Conservation (phyloP, 108 stramenopile species). For the Cyclostephanos invisitatus region DNA sequence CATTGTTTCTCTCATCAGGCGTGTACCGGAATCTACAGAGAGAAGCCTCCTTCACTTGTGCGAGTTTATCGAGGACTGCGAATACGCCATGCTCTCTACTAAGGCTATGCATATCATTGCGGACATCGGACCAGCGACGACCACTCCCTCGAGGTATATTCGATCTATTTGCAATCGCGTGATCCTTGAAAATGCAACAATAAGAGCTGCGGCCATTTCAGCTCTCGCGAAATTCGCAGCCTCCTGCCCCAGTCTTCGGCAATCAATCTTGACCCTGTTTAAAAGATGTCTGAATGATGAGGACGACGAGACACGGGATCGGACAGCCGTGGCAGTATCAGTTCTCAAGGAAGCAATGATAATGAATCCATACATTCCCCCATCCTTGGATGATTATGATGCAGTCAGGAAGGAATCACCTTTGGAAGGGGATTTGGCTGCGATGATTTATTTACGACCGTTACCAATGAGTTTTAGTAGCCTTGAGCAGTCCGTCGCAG, state of each 20-base stretch:
- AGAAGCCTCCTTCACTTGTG: constrained; percentile 81
- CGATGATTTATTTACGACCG: constrained; percentile 58
- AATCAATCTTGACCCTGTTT: constrained; percentile 72
- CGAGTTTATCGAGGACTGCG: constrained; percentile 95
- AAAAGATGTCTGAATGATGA: constrained; percentile 77
- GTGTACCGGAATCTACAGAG: constrained; percentile 81
- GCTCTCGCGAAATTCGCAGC: constrained; percentile 86
- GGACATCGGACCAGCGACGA: constrained; percentile 66
- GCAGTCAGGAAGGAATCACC: constrained; percentile 41
- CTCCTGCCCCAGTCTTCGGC: constrained; percentile 66
- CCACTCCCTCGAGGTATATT: constrained; percentile 78
- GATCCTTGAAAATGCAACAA: constrained; percentile 80
- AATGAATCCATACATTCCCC: constrained; percentile 31
- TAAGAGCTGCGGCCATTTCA: constrained; percentile 87
- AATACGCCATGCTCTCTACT: constrained; percentile 75
- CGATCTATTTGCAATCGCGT: constrained; percentile 92
- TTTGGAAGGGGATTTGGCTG: constrained; percentile 37
- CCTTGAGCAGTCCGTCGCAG: constrained; percentile 67
- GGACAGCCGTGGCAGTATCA: constrained; percentile 69
- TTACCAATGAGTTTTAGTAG: constrained; percentile 79
- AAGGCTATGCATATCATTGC: constrained; percentile 83
- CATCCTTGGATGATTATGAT: constrained; percentile 38
- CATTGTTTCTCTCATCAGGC: constrained; percentile 76
- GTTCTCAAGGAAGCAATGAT: constrained; percentile 56
- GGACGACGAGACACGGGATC: constrained; percentile 90